Evolutionary conservation across 2,329 filamentous ascomycete genomes (phyloP), one percentile per base, ranked within the genome.

Genomic region (Penicillium sp.): DNA sequence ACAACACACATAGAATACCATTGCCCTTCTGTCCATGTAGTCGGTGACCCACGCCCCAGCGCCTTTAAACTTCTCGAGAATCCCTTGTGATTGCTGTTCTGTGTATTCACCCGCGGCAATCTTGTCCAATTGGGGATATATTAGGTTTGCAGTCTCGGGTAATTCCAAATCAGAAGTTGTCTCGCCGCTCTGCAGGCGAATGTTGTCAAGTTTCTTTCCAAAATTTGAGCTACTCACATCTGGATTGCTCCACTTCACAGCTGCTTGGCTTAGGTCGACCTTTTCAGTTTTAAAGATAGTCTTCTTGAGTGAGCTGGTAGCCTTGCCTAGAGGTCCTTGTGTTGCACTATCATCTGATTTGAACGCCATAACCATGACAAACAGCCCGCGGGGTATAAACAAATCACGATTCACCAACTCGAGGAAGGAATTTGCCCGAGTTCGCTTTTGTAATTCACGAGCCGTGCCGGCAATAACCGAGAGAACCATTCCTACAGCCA

Each of bases 351-450:
- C 12, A 27, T 32, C 49, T 15, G 40, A 15, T 41, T 61, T 63
- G 52, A 64, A 66, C 3, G 53, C 42, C 59, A 65, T 61, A 6
- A 66, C 54, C 54, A 64, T 56, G 27, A 57, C 58, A 41, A 57
- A 62, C 6, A 66, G 48, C 1, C 64, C 64, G 6, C 60, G 60
- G 10, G 63, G 63, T 55, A 64, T 63, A 33, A 66, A 65, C 1
- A 66, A 47, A 29, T 61, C 53, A 31, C 54, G 53, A 39, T 66
- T 66, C 25, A 58, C 58, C 6, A 44, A 48, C 41, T 63, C 61
- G 13, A 66, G 55, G 28, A 60, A 66, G 5, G 48, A 55, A 43
- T 62, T 63, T 27, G 47, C 49, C 32, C 61, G 57, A 38, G 45
- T 47, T 5, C 61, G 58, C 20, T 50, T 49, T 52, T 66, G 63